phyloP scores from a whole-genome alignment of 768 basidiomycete species.

The Kwoniella botswanensis region DNA sequence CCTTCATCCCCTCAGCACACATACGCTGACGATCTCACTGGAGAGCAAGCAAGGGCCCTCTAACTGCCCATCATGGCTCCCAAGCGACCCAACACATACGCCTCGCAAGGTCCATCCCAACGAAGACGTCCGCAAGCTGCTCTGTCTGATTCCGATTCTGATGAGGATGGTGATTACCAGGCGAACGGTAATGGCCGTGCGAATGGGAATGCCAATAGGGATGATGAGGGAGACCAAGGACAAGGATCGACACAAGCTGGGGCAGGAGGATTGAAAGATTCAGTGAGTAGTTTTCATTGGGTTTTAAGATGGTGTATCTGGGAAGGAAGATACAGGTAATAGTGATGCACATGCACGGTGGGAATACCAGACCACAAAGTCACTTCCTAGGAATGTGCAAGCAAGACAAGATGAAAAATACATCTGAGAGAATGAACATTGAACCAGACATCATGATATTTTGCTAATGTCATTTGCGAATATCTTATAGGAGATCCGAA shows the following conservation, averaged over 20 bases:
- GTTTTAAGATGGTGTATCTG: not conserved
- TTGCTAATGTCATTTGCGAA: not conserved
- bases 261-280: constrained; percentile 27
- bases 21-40: not conserved
- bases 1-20: not conserved
- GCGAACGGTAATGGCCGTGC: not conserved
- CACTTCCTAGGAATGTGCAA: too few relatives aligned
- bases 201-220: constrained; percentile 10
- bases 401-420: too few relatives aligned
- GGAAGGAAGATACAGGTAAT: not conserved
- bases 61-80: constrained; percentile 4
- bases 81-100: constrained; percentile 18
- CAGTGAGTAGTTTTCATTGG: constrained; percentile 18
- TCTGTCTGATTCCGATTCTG: constrained; percentile 9
- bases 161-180: constrained; percentile 11
- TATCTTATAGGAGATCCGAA: constrained; percentile 65
- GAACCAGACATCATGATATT: not conserved
- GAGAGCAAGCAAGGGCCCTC: not conserved
- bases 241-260: constrained; percentile 15
- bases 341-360: too few relatives aligned
- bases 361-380: too few relatives aligned
- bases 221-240: constrained; percentile 21
- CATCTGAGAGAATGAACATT: not conserved
- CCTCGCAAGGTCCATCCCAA: constrained; percentile 21
- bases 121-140: constrained; percentile 10